phyloP scores from a whole-genome alignment of 108 stramenopile species.

The Chaetoceros muelleri region DNA sequence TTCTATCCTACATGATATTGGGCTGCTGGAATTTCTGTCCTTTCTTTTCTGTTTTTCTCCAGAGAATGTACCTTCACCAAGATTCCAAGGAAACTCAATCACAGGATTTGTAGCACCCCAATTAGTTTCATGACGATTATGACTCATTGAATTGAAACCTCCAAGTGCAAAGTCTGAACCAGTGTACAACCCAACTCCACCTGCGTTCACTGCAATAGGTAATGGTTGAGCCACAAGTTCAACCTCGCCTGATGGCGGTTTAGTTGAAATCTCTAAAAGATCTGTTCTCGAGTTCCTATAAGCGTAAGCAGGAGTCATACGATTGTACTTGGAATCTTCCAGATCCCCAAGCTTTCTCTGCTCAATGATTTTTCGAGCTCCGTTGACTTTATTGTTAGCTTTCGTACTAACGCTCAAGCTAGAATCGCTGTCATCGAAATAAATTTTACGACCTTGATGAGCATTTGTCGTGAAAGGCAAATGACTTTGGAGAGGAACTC shows the following conservation, averaged over 20 bases:
- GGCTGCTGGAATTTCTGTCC: too few species aligned
- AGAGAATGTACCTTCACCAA: not conserved
- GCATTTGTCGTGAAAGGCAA: not conserved
- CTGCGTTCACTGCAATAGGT: not conserved
- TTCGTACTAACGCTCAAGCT: too few species aligned
- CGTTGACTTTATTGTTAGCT: too few species aligned
- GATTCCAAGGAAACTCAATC: not conserved
- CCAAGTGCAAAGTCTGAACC: not conserved
- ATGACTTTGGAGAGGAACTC: not conserved
- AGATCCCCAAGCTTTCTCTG: too few species aligned
- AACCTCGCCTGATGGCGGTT: not conserved
- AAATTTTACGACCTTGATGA: not conserved
- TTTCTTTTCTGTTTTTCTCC: not conserved
- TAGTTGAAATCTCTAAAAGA: not conserved
- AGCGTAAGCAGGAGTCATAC: not conserved
- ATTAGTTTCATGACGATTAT: not conserved
- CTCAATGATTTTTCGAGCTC: too few species aligned
- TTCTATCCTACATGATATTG: too few species aligned
- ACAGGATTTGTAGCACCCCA: not conserved
- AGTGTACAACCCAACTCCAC: not conserved
- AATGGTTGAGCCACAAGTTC: not conserved
- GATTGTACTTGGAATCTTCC: not conserved
- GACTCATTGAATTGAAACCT: not conserved
- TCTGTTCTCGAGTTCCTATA: not conserved
- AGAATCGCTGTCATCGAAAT: not conserved